Conservation (phyloP, 202 grass and related monocot genomes). For the Setaria viridis region DNA sequence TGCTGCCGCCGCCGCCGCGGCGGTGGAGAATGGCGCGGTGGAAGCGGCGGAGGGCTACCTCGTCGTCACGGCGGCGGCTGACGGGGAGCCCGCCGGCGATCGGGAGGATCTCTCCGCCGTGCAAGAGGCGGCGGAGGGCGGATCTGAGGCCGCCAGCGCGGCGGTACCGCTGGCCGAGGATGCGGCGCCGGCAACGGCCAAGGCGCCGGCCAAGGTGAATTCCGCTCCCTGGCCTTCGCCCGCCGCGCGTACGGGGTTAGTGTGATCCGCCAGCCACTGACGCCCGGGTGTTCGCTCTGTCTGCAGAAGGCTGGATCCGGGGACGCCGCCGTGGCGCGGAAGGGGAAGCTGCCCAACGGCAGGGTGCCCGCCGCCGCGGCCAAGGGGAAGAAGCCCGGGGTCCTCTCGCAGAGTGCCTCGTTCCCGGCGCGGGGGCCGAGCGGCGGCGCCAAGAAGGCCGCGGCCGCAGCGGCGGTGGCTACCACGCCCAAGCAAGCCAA, state of each 20-base stretch:
- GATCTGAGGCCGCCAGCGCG: conserved; percentile 35
- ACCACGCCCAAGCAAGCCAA: conserved; percentile 48
- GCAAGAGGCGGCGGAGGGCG: neutral
- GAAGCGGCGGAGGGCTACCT: conserved; percentile 24
- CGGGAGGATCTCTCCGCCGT: neutral
- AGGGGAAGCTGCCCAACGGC: conserved; percentile 58
- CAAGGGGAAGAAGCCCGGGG: conserved; percentile 51
- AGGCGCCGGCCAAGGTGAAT: neutral
- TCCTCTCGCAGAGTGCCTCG: conserved; percentile 71
- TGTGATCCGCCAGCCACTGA: neutral
- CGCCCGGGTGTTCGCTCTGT: neutral
- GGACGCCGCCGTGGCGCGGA: conserved; percentile 41
- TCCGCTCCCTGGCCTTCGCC: neutral
- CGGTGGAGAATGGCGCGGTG: neutral
- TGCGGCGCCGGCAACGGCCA: no score
- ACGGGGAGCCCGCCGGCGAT: neutral
- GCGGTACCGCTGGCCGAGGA: neutral
- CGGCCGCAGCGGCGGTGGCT: neutral
- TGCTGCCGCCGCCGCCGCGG: neutral
- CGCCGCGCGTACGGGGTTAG: no score
- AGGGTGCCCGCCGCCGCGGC: conserved; percentile 9
- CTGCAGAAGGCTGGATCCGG: conserved; percentile 67
- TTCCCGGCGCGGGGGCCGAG: conserved; percentile 50
- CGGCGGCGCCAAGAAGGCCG: conserved; percentile 37
- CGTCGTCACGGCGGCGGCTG: neutral